Percentiles rank a stretch among this genome's conserved stretches.
Conservation (phyloP, 1,139 yeast species). For the Geotrichum siamense region DNA sequence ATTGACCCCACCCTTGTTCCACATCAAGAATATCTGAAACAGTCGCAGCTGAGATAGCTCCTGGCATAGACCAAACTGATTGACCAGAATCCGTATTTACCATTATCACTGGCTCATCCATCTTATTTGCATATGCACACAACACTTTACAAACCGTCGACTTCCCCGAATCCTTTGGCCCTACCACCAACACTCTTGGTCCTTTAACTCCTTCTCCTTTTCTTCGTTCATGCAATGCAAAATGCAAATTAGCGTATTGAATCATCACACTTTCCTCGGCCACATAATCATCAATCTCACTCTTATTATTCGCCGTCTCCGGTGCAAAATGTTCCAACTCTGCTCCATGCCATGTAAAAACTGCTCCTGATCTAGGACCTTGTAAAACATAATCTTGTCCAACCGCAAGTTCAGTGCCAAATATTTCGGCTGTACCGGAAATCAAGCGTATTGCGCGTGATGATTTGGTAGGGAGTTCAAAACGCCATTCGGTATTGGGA, state of each 20-base stretch:
- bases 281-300: slow-evolving; percentile 45
- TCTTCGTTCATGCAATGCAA: slow-evolving; percentile 63
- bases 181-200: slow-evolving; percentile 69
- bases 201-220: slow-evolving; percentile 21
- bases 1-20: slow-evolving; percentile 78
- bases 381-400: slow-evolving; percentile 56
- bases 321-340: slow-evolving; percentile 37
- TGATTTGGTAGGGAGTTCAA: slow-evolving; percentile 16
- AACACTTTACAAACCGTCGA: slow-evolving; percentile 65
- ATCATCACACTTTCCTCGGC: slow-evolving; percentile 66
- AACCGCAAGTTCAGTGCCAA: slow-evolving; percentile 84
- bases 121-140: slow-evolving; percentile 67
- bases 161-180: slow-evolving; percentile 70
- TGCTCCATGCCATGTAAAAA: slow-evolving; percentile 54
- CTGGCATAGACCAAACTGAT: slow-evolving; percentile 76
- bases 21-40: slow-evolving; percentile 74
- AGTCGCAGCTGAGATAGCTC: slow-evolving; percentile 78
- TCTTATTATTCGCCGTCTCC: slow-evolving; percentile 5
- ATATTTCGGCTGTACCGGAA: slow-evolving; percentile 77
- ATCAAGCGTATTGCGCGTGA: slow-evolving; percentile 25
- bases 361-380: slow-evolving; percentile 48
- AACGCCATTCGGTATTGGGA: slow-evolving; percentile 18
- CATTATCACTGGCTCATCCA: slow-evolving; percentile 45
- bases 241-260: slow-evolving; percentile 60
- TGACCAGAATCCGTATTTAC: slow-evolving; percentile 82